Conservation (phyloP, 352 stramenopile species). For the Blastocystis sp. region DNA sequence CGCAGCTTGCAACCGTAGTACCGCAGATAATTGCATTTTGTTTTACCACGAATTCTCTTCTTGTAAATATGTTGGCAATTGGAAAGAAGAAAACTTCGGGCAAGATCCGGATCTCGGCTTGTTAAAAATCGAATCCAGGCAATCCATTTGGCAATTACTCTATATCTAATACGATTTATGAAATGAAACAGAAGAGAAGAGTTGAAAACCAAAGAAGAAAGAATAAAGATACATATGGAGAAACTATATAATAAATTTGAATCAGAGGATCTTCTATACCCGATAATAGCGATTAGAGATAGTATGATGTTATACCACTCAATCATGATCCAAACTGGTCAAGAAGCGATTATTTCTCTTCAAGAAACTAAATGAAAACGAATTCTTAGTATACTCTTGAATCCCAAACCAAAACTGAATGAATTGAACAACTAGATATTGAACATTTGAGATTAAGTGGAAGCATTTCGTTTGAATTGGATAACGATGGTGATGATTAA, state of each 20-base stretch:
- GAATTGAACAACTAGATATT: no score
- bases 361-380: background rate
- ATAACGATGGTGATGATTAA: no score
- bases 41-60: conserved; percentile 59
- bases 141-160: background rate
- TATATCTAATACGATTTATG: background rate
- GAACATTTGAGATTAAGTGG: no score
- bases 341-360: background rate
- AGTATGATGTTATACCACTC: conserved; percentile 3
- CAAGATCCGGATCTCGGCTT: background rate
- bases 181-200: background rate
- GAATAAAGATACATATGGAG: conserved; percentile 23
- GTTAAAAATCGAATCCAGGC: background rate
- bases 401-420: no score
- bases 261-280: background rate
- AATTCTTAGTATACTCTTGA: no score
- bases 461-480: no score
- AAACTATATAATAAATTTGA: background rate
- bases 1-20: conserved; percentile 42
- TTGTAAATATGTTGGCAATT: conserved; percentile 59
- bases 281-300: background rate
- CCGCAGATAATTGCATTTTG: conserved; percentile 28
- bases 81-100: background rate
- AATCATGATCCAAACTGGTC: background rate
- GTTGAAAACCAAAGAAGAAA: background rate